Evolutionary conservation across 805 yeast species (phyloP), one percentile per base, ranked within the genome.

Genomic region (Yamadazyma olivae): DNA sequence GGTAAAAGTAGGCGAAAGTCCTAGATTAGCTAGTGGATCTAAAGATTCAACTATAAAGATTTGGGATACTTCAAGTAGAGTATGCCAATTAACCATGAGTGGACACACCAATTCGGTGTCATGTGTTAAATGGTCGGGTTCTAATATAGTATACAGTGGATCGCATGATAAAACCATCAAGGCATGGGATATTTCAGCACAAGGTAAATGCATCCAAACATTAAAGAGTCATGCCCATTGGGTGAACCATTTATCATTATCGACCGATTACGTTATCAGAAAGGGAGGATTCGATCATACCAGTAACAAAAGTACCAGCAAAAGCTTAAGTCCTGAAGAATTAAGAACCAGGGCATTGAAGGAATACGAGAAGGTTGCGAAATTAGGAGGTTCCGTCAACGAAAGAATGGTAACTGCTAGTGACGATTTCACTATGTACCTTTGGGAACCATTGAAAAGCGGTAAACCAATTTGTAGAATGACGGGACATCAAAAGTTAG

Each of bases 401-500:
- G 99, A 91, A 59, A 69, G 95, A 46, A 75, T 93, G 59, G 96
- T 89, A 3, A 88, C 97, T 12, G 98, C 97, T 9, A 79, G 90
- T 56, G 99, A 93, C 56, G 99, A 93, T 63, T 91, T 91, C 63
- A 93, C 99, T 17, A 93, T 93, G 97, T 93, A 83, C 49, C 62
- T 93, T 42, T 93, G 99, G 99, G 95, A 90, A 51, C 98, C 97
- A 14, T 61, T 79, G 33, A 83, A 78, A 56, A 67, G 82, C 2
- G 70, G 73, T 25, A 93, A 90, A 56, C 99, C 99, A 1, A 59
- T 93, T 5, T 81, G 89, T 38, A 76, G 99, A 53, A 84, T 93
- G 93, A 89, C 96, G 1, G 99, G 99, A 18, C 99, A 93, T 61
- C 99, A 93, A 56, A 93, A 93, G 61, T 70, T 91, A 19, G 98